Base-by-base conservation (phyloP, 768 basidiomycete species). In the Hysterangium stoloniferum region DNA sequence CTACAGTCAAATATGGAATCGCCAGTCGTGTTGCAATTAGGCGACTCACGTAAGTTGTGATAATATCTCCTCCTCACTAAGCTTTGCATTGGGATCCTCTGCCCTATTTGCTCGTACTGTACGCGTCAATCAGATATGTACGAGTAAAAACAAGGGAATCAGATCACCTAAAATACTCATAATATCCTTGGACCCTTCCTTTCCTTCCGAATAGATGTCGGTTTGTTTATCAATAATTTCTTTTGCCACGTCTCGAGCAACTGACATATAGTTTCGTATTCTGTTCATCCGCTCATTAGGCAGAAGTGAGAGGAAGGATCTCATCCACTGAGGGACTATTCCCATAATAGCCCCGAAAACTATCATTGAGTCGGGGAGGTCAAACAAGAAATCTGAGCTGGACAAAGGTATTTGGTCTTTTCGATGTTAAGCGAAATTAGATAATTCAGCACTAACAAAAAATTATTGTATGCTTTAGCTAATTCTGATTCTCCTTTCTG, bases 101-200 rank as follows among this genome's bases (percentile, higher is more conserved):
- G 49, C 45, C 6, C 45, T 15, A 28, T 51, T 51, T 33, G 49
- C 49, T 27, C 31, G 22, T n/a, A 51, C 49, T 51, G 19, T 8
- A 24, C 17, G 7, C 24, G 27, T 6, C 15, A 45, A 28, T 5
- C 17, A 46, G 19, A 19, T 11, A 9, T 34, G 8, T 35, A 11
- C 49, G 25, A 31, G 19, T 15, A 45, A 7, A 12, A n/a, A 42
- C 6, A 19, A 19, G 22, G 22, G 13, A 51, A 46, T 20, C 25
- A n/a, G n/a, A n/a, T 6, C 29, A 45, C 37, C 29, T 22, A 51
- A 45, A 7, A 47, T 13, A 24, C 22, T 42, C 40, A 42, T 51
- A 33, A 51, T 17, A 27, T 51, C 40, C 45, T 28, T 45, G 13
- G 17, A 19, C 4, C 40, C 37, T 24, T 51, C 49, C 25, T 42